phyloP scores from a whole-genome alignment of 768 basidiomycete species.

The Strobilomyces echinocephalus region DNA sequence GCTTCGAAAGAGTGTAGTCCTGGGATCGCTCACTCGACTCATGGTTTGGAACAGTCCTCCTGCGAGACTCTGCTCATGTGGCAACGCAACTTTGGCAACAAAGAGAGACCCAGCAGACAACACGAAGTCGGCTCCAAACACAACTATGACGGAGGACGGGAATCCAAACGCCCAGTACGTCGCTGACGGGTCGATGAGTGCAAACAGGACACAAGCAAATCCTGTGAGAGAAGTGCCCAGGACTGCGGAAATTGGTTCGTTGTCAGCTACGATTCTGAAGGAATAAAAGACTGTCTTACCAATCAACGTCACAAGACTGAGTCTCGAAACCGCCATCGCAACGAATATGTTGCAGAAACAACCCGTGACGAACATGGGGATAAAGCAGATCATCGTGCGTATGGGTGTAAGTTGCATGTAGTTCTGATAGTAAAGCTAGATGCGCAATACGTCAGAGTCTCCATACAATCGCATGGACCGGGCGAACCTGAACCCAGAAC shows the following conservation, averaged over 20 bases:
- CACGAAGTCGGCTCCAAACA: slow-evolving; percentile 76
- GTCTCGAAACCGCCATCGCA: slow-evolving; percentile 49
- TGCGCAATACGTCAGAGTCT: neutral
- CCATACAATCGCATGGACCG: neutral
- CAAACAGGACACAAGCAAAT: slow-evolving; percentile 59
- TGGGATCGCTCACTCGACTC: slow-evolving; percentile 47
- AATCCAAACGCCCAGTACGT: slow-evolving; percentile 77
- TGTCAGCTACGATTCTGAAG: neutral
- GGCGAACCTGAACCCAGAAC: slow-evolving; percentile 45
- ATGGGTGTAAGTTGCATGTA: slow-evolving; percentile 53
- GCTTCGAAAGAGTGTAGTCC: neutral
- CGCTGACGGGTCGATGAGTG: slow-evolving; percentile 51
- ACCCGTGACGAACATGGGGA: slow-evolving; percentile 73
- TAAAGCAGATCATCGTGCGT: slow-evolving; percentile 55
- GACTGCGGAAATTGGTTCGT: slow-evolving; percentile 27
- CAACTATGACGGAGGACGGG: slow-evolving; percentile 57
- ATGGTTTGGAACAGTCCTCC: slow-evolving; percentile 81
- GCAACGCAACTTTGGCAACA: slow-evolving; percentile 60
- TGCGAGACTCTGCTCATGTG: slow-evolving; percentile 70
- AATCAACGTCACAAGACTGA: slow-evolving; percentile 54
- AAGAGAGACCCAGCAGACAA: slow-evolving; percentile 71
- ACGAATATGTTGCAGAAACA: slow-evolving; percentile 60
- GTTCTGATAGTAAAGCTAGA: slow-evolving; percentile 67
- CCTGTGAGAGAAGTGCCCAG: slow-evolving; percentile 57
- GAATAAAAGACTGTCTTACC: slow-evolving; percentile 33